Percentiles rank a stretch among this genome's conserved stretches.
Conservation (phyloP, 192 early-diverging fungal genomes). For the Pecoramyces ruminantium region DNA sequence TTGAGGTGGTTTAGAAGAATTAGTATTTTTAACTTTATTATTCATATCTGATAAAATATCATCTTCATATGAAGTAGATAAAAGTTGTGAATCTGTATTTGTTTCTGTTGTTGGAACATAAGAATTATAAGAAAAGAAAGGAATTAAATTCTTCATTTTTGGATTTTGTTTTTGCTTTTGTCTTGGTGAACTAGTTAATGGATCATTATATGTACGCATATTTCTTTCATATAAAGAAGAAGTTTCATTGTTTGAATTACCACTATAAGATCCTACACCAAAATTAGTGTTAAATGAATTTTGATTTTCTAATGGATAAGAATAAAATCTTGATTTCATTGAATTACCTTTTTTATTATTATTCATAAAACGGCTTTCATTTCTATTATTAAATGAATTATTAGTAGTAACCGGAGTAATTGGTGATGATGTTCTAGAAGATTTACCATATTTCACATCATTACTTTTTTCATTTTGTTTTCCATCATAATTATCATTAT, state of each 20-base stretch:
- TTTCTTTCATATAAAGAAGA: neutral
- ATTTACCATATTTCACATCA: neutral
- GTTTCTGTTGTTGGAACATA: neutral
- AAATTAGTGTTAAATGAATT: neutral
- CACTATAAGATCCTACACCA: neutral
- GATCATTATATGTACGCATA: too few species aligned
- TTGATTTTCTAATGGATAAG: neutral
- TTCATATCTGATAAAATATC: neutral
- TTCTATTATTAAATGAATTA: neutral
- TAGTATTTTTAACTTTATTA: neutral
- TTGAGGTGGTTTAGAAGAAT: neutral
- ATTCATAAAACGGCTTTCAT: neutral
- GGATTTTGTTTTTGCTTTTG: neutral
- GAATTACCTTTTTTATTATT: neutral
- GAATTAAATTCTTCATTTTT: neutral
- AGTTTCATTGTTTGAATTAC: neutral
- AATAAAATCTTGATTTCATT: neutral
- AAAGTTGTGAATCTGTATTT: neutral
- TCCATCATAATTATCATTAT: neutral
- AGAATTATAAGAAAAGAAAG: neutral
- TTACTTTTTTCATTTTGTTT: neutral
- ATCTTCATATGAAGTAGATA: neutral
- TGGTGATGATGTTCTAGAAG: neutral
- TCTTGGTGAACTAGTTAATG: neutral
- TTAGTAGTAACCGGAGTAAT: neutral